phyloP scores from a whole-genome alignment of 2,329 filamentous ascomycete species.

The Thermothelomyces thermophilus region DNA sequence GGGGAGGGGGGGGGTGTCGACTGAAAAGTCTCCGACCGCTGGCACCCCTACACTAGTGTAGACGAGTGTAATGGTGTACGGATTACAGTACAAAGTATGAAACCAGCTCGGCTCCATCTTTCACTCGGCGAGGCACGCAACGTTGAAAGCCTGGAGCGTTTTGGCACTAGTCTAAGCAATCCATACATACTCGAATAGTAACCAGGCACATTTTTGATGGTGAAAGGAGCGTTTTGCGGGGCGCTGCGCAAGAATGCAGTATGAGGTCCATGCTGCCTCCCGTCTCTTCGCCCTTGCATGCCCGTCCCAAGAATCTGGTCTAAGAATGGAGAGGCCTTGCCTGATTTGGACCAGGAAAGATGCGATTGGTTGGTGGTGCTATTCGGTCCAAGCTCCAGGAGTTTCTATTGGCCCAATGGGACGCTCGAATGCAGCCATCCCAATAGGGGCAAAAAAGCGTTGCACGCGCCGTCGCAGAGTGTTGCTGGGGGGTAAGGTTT shows the following conservation, averaged over 20 bases:
- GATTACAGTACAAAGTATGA: too few relatives aligned
- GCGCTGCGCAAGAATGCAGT: conserved; percentile 6
- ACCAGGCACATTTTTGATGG: not conserved
- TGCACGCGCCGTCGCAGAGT: not conserved
- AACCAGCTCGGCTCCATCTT: too few relatives aligned
- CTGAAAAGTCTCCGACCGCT: too few relatives aligned
- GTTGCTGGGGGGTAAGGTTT: too few relatives aligned
- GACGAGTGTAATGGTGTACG: too few relatives aligned
- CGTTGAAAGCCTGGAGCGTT: too few relatives aligned
- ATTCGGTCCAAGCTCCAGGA: not conserved
- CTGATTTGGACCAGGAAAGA: not conserved
- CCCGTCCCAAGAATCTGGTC: conserved; percentile 3
- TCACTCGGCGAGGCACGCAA: too few relatives aligned
- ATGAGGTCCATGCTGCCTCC: not conserved
- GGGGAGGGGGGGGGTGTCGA: too few relatives aligned
- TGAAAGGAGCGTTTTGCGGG: not conserved
- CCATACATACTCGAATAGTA: too few relatives aligned
- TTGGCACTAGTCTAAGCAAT: too few relatives aligned
- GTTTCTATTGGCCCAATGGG: not conserved
- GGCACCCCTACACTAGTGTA: too few relatives aligned
- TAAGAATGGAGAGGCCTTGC: not conserved
- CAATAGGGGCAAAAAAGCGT: not conserved
- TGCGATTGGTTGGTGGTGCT: not conserved
- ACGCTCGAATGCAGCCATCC: not conserved
- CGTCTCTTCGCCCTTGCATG: not conserved